phyloP scores from a whole-genome alignment of 192 early-diverging fungal genomes.

The Dissophora globulifera region DNA sequence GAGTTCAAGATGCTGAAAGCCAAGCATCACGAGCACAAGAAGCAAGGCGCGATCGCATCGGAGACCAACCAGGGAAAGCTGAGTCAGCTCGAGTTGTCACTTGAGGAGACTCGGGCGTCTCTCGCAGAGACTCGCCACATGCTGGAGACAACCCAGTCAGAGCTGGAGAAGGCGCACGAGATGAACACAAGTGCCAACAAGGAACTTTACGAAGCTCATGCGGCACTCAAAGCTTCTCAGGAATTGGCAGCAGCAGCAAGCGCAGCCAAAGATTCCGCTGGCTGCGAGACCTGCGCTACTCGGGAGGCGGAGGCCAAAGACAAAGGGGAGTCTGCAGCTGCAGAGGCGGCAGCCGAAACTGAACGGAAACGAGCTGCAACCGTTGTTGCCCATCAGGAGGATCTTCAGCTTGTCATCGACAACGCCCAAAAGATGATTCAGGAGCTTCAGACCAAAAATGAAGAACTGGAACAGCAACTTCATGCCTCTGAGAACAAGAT shows the following conservation, averaged over 20 bases:
- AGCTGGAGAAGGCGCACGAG: constrained; percentile 27
- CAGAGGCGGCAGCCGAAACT: constrained; percentile 3
- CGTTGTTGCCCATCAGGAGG: constrained; percentile 28
- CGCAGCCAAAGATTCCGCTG: background rate
- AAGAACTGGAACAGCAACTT: constrained; percentile 34
- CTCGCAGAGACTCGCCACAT: constrained; percentile 20
- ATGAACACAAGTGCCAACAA: constrained; percentile 13
- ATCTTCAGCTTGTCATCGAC: constrained; percentile 40
- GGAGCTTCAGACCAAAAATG: constrained; percentile 17
- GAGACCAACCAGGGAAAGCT: constrained; percentile 18
- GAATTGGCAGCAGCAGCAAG: background rate
- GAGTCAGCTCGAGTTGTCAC: constrained; percentile 2
- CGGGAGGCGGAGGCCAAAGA: too few relatives aligned
- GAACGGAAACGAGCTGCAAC: constrained; percentile 20
- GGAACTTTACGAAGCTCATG: constrained; percentile 35
- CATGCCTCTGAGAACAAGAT: constrained; percentile 45
- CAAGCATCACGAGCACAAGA: constrained; percentile 54
- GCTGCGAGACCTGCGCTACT: too few relatives aligned
- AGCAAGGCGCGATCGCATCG: constrained; percentile 12
- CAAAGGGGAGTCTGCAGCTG: background rate
- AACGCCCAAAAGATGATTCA: constrained; percentile 34
- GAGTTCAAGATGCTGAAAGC: constrained; percentile 36
- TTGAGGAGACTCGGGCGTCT: constrained; percentile 28
- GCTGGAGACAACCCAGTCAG: constrained; percentile 25
- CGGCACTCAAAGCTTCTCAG: constrained; percentile 6